phyloP scores from a whole-genome alignment of 1,284 basidiomycete species.

The Cryptococcus sp. region DNA sequence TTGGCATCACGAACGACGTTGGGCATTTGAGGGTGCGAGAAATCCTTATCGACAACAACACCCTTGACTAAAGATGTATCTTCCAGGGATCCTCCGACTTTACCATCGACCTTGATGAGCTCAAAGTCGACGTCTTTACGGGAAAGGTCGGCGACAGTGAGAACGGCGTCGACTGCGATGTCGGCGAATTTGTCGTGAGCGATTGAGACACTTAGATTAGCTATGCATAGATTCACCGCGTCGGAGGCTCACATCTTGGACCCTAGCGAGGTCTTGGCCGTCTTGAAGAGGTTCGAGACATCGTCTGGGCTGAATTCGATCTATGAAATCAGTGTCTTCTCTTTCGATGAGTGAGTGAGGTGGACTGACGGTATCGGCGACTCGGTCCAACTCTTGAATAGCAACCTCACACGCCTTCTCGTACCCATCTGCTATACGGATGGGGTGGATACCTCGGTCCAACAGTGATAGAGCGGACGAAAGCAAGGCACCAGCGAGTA shows the following conservation, averaged over 20 bases:
- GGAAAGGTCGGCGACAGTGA: constrained; percentile 91
- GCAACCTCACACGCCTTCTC: constrained; percentile 90
- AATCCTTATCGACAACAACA: constrained; percentile 98
- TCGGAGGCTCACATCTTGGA: constrained; percentile 78
- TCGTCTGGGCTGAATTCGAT: constrained; percentile 73
- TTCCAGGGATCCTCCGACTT: constrained; percentile 93
- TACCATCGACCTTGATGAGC: constrained; percentile 98
- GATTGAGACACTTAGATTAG: constrained; percentile 76
- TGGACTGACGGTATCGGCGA: constrained; percentile 72
- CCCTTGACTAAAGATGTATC: constrained; percentile 79
- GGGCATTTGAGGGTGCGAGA: constrained; percentile 99
- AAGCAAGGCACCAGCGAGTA: constrained; percentile 91
- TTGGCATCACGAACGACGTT: constrained; percentile 79
- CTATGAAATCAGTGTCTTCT: constrained; percentile 6
- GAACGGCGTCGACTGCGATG: constrained; percentile 95
- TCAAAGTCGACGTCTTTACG: constrained; percentile 96
- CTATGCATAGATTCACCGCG: not conserved
- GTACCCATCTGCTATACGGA: constrained; percentile 97
- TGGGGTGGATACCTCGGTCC: constrained; percentile 95
- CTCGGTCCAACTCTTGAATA: constrained; percentile 81
- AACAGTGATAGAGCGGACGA: constrained; percentile 63
- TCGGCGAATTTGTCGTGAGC: constrained; percentile 91
- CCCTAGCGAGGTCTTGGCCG: constrained; percentile 91
- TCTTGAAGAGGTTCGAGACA: constrained; percentile 84
- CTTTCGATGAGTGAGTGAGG: not conserved